phyloP scores from a whole-genome alignment of 2,329 filamentous ascomycete species.

The Sporothrix humicola region DNA sequence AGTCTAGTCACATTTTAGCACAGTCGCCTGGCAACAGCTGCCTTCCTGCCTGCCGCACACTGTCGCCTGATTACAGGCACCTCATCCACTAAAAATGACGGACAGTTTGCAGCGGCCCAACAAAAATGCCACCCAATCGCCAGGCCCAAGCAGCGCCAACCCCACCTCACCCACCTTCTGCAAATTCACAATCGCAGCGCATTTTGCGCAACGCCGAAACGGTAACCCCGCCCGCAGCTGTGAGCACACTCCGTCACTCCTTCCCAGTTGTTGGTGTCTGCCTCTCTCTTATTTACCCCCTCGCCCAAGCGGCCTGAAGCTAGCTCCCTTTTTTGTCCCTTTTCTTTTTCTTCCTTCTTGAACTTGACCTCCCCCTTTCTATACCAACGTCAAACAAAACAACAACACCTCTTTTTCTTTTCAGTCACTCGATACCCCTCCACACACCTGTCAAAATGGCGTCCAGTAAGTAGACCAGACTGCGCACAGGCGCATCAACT shows the following conservation, averaged over 20 bases:
- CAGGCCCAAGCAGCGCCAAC: not conserved
- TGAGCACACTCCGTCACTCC: not conserved
- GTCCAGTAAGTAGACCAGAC: not conserved
- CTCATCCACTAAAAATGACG: slow-evolving; percentile 20
- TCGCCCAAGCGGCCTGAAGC: slow-evolving; percentile 12
- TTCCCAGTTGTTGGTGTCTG: not conserved
- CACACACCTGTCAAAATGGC: slow-evolving; percentile 24
- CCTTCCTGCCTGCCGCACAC: not conserved
- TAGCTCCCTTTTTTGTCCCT: slow-evolving; percentile 4
- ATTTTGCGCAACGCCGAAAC: slow-evolving; percentile 13
- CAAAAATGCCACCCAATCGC: slow-evolving; percentile 12
- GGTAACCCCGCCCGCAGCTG: not conserved
- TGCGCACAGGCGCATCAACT: not conserved
- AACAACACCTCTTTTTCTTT: not conserved
- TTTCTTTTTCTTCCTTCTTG: not conserved
- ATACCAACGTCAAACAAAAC: not conserved
- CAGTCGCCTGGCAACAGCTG: slow-evolving; percentile 22
- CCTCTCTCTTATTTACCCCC: not conserved
- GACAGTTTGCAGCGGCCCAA: slow-evolving; percentile 2
- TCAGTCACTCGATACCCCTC: not conserved
- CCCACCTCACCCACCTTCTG: not conserved
- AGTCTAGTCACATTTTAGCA: not conserved
- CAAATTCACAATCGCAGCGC: slow-evolving; percentile 18
- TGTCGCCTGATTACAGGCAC: not conserved
- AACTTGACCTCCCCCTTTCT: not conserved